These are phyloP conservation scores for Zalaria obscura DNA, from an alignment of 2,329 filamentous ascomycete genomes.

Conservation along the genomic window DNA sequence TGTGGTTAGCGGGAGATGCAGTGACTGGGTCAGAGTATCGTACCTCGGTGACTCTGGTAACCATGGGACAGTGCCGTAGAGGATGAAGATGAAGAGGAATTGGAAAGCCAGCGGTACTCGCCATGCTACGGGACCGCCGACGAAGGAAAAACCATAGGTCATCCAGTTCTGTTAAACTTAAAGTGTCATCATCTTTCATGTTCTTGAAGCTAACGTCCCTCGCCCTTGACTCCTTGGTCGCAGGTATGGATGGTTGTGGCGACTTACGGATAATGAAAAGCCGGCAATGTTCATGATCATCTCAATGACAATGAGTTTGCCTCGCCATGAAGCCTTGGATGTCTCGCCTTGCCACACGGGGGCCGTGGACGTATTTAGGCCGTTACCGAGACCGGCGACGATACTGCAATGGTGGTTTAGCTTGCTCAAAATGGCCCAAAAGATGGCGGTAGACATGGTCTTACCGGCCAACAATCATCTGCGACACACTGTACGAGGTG, in stretches of 20 bases:
- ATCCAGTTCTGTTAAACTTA: conserved; percentile 23
- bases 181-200: too few species aligned
- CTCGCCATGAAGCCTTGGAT: conserved; percentile 25
- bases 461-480: conserved; percentile 33
- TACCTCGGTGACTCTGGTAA: conserved; percentile 27
- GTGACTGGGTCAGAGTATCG: too few species aligned
- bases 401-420: conserved; percentile 16
- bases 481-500: conserved; percentile 27
- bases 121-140: conserved; percentile 28
- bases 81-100: conserved; percentile 33
- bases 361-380: conserved; percentile 36
- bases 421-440: too few species aligned
- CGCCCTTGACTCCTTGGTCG: too few species aligned
- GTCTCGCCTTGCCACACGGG: conserved; percentile 39
- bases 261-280: conserved; percentile 25
- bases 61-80: conserved; percentile 32
- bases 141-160: conserved; percentile 29
- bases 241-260: not conserved
- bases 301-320: conserved; percentile 20
- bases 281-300: conserved; percentile 38
- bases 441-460: too few species aligned
- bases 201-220: too few species aligned
- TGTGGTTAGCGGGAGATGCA: too few species aligned
- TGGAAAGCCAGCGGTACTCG: conserved; percentile 34
- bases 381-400: conserved; percentile 34